phyloP scores from a whole-genome alignment of 257 asterid species.

The Penstemon eatonii region DNA sequence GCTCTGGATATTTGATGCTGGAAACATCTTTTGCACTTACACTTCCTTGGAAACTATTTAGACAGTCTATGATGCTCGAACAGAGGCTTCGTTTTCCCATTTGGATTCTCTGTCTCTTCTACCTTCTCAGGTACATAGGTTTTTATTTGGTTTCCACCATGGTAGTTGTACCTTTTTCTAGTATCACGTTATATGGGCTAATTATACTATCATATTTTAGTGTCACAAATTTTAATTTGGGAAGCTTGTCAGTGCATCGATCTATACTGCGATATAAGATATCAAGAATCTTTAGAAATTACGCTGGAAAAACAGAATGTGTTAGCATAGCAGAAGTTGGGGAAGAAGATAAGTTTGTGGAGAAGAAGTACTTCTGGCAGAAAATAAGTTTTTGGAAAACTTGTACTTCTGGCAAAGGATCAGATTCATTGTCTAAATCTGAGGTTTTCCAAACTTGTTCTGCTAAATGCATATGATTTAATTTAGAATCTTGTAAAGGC shows the following conservation, averaged over 20 bases:
- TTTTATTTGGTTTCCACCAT: neutral
- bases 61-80: constrained; percentile 27
- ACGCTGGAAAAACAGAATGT: no score
- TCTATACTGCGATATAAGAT: no score
- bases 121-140: neutral
- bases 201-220: no score
- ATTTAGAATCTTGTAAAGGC: no score
- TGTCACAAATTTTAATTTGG: no score
- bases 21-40: constrained; percentile 2
- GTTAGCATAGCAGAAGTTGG: no score
- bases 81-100: constrained; percentile 23
- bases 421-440: constrained; percentile 36
- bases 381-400: neutral
- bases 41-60: constrained; percentile 32
- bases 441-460: constrained; percentile 13
- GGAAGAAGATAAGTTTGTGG: no score
- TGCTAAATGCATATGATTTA: no score
- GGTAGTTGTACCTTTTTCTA: neutral
- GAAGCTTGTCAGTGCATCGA: no score
- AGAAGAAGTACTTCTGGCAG: no score
- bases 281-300: no score
- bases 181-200: neutral
- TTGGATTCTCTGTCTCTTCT: neutral
- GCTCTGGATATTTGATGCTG: constrained; percentile 12
- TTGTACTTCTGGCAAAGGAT: constrained; percentile 34